Evolutionary conservation across 805 yeast species (phyloP).

Genomic region (Ogataea zsoltii): DNA sequence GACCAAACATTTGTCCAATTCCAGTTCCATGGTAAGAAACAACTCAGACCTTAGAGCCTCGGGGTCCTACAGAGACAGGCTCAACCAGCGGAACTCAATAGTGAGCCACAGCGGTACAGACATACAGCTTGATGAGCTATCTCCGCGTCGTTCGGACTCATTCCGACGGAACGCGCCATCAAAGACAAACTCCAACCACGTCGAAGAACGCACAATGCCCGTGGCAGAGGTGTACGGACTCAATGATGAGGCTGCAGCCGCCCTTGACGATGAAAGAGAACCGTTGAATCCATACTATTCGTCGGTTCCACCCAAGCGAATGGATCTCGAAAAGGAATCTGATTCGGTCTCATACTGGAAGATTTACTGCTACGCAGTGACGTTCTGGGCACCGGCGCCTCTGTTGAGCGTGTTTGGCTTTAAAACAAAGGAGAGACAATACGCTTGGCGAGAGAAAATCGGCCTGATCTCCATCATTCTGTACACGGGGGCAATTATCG

Average conservation of each 20-base stretch:
- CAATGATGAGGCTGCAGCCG: constrained; percentile 6
- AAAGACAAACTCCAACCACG: not conserved
- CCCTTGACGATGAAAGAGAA: constrained; percentile 26
- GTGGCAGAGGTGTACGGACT: constrained; percentile 24
- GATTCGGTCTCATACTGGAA: constrained; percentile 59
- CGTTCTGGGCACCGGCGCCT: constrained; percentile 92
- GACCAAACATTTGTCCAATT: constrained; percentile 4
- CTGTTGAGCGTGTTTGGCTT: constrained; percentile 72
- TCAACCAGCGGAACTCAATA: not conserved
- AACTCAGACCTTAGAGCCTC: constrained; percentile 3
- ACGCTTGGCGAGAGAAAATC: constrained; percentile 97
- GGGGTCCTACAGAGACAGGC: constrained; percentile 4
- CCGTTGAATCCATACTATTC: constrained; percentile 27
- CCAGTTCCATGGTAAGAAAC: constrained; percentile 6
- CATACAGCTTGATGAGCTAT: constrained; percentile 4
- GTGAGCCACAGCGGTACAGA: not conserved
- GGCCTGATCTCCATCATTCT: constrained; percentile 78
- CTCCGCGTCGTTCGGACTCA: not conserved
- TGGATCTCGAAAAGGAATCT: constrained; percentile 23
- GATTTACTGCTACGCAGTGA: constrained; percentile 72
- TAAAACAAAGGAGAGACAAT: constrained; percentile 75
- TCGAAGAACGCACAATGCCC: constrained; percentile 1
- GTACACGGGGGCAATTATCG: constrained; percentile 73
- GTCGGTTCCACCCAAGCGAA: constrained; percentile 24
- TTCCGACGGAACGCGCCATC: not conserved